Base-by-base conservation (phyloP, 768 basidiomycete species). In the Boletus sp. region DNA sequence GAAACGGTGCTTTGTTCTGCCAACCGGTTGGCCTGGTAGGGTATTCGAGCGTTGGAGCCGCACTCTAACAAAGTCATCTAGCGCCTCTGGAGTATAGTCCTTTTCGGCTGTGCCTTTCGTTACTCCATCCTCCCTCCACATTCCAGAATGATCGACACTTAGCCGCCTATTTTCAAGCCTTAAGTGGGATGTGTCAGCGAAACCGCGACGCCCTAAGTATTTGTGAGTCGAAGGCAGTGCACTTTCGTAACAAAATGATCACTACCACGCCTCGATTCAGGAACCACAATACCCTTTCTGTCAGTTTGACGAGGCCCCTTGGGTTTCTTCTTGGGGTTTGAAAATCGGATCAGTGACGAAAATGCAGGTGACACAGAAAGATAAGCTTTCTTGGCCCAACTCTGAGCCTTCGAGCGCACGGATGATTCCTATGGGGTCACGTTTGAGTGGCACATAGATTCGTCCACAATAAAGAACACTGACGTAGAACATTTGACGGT, bases 401-500 rank as follows among this genome's bases (percentile, higher is more conserved):
- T 29, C 33, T 20, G 59, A 20, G 50, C 4, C 20, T 39, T 57
- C 12, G 46, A 55, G n/a, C 20, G 56, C 30, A 52, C 46, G 3
- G 42, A 37, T 24, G 58, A 62, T 50, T 62, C 63, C 69, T 70
- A n/a, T 0, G 15, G n/a, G 15, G 4, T 50, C 42, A 45, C 14
- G 18, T 20, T 36, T 63, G 28, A 61, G 55, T 28, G 18, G n/a
- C 2, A 44, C 8, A 17, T 18, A 14, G 42, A 17, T 17, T 14
- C 36, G 32, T 18, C 28, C 12, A 42, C n/a, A 45, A 47, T 9
- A 29, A 53, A 59, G n/a, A 66, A 75, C 18, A 59, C 66, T 1
- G 15, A 90, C 90, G 64, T 84, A 71, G 55, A 83, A 83, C 7
- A 79, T 66, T 52, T 77, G 79, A 33, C 83, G 76, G 71, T 94